These are phyloP conservation scores for Bimuria novae-zelandiae DNA, from an alignment of 2,329 filamentous ascomycete genomes.

Conservation along the genomic window DNA sequence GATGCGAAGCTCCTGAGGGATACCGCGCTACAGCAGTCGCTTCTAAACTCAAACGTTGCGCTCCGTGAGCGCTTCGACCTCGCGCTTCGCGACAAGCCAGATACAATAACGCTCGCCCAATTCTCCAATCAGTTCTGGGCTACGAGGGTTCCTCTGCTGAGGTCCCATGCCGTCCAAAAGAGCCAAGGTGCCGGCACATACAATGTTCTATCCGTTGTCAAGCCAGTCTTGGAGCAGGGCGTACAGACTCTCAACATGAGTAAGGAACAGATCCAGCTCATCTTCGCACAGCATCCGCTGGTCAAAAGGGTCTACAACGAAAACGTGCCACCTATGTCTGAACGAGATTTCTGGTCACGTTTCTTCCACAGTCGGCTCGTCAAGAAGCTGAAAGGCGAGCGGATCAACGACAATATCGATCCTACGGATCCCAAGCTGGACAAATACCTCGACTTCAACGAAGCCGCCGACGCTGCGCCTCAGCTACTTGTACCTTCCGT, in stretches of 20 bases:
- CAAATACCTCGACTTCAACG: slow-evolving; percentile 78
- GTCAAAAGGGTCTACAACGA: slow-evolving; percentile 92
- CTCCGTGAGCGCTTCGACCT: slow-evolving; percentile 88
- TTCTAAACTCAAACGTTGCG: slow-evolving; percentile 77
- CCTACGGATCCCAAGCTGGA: slow-evolving; percentile 79
- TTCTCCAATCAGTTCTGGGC: slow-evolving; percentile 97
- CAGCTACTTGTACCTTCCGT: slow-evolving; percentile 65
- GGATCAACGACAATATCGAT: slow-evolving; percentile 73
- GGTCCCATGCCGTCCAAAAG: slow-evolving; percentile 87
- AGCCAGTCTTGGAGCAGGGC: slow-evolving; percentile 71
- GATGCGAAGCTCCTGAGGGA: slow-evolving; percentile 78
- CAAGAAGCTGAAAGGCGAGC: slow-evolving; percentile 90
- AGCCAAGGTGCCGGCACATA: slow-evolving; percentile 87
- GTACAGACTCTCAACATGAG: slow-evolving; percentile 78
- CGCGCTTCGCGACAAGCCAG: slow-evolving; percentile 79
- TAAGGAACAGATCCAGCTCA: slow-evolving; percentile 88
- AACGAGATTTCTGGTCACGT: slow-evolving; percentile 86
- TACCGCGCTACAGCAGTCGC: slow-evolving; percentile 81
- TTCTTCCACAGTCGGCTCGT: slow-evolving; percentile 92
- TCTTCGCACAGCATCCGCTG: slow-evolving; percentile 90
- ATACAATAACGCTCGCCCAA: slow-evolving; percentile 76
- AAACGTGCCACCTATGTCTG: slow-evolving; percentile 75
- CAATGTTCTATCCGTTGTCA: slow-evolving; percentile 90
- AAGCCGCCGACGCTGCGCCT: slow-evolving; percentile 54
- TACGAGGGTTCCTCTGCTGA: slow-evolving; percentile 79